These are phyloP conservation scores for Phytophthora megakarya DNA, from an alignment of 352 stramenopile species.

Conservation along the genomic window DNA sequence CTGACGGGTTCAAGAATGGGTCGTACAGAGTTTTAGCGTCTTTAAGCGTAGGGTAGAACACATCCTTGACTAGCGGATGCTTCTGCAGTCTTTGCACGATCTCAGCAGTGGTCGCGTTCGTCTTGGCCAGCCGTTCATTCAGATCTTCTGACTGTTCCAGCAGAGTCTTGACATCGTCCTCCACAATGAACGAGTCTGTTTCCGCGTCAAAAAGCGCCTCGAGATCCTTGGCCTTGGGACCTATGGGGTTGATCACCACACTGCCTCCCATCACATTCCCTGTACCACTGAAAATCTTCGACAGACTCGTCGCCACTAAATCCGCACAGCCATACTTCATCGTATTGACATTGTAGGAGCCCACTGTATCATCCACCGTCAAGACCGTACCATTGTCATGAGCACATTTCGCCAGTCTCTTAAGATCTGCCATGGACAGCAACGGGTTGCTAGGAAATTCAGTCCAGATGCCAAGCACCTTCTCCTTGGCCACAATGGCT, in stretches of 20 bases:
- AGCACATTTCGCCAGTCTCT: slow-evolving; percentile 77
- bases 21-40: slow-evolving; percentile 67
- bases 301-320: slow-evolving; percentile 91
- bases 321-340: slow-evolving; percentile 80
- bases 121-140: slow-evolving; percentile 61
- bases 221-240: slow-evolving; percentile 51
- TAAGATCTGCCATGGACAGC: slow-evolving; percentile 84
- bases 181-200: slow-evolving; percentile 62
- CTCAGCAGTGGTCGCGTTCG: slow-evolving; percentile 79
- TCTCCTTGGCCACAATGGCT: slow-evolving; percentile 66
- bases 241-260: slow-evolving; percentile 85
- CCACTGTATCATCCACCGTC: slow-evolving; percentile 92
- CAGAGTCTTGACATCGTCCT: slow-evolving; percentile 62
- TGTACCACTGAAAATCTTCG: slow-evolving; percentile 93
- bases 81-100: slow-evolving; percentile 74
- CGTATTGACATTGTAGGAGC: slow-evolving; percentile 91
- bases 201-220: slow-evolving; percentile 37
- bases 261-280: slow-evolving; percentile 93
- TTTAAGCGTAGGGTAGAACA: slow-evolving; percentile 85
- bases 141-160: slow-evolving; percentile 71
- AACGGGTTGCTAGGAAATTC: slow-evolving; percentile 95
- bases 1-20: slow-evolving; percentile 45
- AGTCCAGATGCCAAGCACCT: slow-evolving; percentile 90
- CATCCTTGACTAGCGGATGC: slow-evolving; percentile 78
- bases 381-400: slow-evolving; percentile 87